Percentiles rank a stretch among this genome's conserved stretches.
Evolutionary conservation across 306 rosid species (phyloP).

Genomic region (Arachis stenosperma): DNA sequence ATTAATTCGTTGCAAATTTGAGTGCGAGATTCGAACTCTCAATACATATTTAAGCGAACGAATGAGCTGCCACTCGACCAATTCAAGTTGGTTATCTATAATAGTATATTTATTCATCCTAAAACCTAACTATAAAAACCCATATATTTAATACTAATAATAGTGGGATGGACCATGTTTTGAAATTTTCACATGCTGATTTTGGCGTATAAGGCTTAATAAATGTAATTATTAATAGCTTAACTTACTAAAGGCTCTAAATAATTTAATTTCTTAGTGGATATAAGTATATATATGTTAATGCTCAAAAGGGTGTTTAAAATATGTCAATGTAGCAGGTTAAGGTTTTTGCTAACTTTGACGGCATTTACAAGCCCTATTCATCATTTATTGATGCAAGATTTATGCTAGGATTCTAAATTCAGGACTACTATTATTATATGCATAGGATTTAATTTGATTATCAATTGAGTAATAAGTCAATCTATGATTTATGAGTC

Average conservation of each 20-base stretch:
- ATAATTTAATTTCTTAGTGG: no score
- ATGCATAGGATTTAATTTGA: background rate
- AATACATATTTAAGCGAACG: no score
- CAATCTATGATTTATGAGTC: background rate
- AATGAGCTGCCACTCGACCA: no score
- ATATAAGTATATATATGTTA: background rate
- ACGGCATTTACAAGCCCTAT: constrained; percentile 31
- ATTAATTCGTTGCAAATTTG: no score
- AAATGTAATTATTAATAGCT: background rate
- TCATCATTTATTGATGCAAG: background rate
- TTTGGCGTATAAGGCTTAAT: constrained; percentile 1
- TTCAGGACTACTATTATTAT: background rate
- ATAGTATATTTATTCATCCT: no score
- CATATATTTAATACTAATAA: no score
- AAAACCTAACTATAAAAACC: no score
- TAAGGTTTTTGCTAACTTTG: constrained; percentile 33
- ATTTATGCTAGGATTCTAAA: background rate
- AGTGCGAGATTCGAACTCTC: no score
- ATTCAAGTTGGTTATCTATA: no score
- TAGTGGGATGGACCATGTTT: constrained; percentile 16
- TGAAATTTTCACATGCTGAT: constrained; percentile 38
- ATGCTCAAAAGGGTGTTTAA: background rate
- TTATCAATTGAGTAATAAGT: background rate
- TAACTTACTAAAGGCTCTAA: no score
- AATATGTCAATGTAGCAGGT: background rate